Conservation (phyloP, 225 moss, liverwort and hornwort species). For the Ulota crispa region DNA sequence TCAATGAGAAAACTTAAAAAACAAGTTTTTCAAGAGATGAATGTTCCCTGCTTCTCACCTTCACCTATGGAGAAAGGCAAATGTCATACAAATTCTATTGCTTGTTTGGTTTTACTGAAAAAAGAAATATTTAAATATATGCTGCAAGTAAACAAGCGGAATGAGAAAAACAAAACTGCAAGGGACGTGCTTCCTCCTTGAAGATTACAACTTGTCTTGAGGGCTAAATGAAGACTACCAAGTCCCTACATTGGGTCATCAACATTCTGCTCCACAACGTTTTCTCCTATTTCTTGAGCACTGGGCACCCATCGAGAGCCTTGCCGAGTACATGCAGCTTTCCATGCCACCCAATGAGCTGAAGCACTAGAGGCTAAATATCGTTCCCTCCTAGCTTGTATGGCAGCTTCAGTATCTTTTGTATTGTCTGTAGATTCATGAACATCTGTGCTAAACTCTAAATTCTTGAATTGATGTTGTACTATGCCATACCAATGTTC, state of each 20-base stretch:
- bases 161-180: not conserved
- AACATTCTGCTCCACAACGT: not conserved
- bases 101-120: not conserved
- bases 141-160: not conserved
- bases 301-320: not conserved
- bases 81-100: not conserved
- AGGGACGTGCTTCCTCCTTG: not conserved
- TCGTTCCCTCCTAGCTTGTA: not conserved
- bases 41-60: too few species aligned
- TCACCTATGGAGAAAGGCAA: too few species aligned
- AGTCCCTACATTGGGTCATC: not conserved
- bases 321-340: not conserved
- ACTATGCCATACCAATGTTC: not conserved
- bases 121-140: not conserved
- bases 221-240: not conserved
- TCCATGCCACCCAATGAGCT: not conserved
- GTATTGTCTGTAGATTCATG: not conserved
- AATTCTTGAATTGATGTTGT: not conserved
- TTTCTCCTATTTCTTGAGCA: not conserved
- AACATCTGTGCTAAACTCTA: not conserved
- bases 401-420: not conserved
- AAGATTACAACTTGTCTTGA: not conserved
- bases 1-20: too few species aligned
- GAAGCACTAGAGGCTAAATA: not conserved
- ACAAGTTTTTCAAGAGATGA: too few species aligned